These are phyloP conservation scores for Ustilago bromivora DNA, from an alignment of 1,284 basidiomycete species.

Conservation along the genomic window DNA sequence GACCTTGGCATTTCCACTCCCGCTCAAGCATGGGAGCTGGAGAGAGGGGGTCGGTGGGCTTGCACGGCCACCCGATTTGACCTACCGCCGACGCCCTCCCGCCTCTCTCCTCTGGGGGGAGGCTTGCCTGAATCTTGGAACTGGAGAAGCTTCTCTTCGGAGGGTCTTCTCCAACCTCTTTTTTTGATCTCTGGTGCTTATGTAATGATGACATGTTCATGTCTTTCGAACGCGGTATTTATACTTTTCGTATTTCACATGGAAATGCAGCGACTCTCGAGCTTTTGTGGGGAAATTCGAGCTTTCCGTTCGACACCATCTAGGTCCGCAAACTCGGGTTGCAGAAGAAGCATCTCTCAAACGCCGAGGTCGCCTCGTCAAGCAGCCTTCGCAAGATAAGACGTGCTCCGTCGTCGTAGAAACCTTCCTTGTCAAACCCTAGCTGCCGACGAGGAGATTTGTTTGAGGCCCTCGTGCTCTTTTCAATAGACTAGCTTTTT, in stretches of 20 bases:
- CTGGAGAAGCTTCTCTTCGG: constrained; percentile 37
- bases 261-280: constrained; percentile 3
- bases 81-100: constrained; percentile 57
- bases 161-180: constrained; percentile 25
- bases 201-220: constrained; percentile 26
- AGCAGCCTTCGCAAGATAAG: too few species aligned
- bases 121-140: constrained; percentile 56
- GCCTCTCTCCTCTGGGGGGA: constrained; percentile 57
- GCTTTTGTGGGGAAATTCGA: constrained; percentile 18
- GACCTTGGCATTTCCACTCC: constrained; percentile 60
- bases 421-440: too few species aligned
- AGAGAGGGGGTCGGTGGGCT: constrained; percentile 58
- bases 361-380: not conserved
- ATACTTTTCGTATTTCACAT: constrained; percentile 17
- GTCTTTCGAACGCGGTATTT: not conserved
- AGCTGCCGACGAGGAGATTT: too few species aligned
- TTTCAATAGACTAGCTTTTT: too few species aligned
- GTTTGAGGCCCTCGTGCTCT: too few species aligned
- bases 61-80: constrained; percentile 59
- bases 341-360: not conserved
- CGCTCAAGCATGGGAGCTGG: constrained; percentile 58
- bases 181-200: constrained; percentile 26
- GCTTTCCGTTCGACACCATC: constrained; percentile 4
- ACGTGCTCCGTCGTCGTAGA: too few species aligned
- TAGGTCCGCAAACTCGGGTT: not conserved